A percentile compares a stretch with the other conserved stretches of the same genome.
phyloP scores from a whole-genome alignment of 352 stramenopile genomes.

The Pythium scleroteichum region DNA sequence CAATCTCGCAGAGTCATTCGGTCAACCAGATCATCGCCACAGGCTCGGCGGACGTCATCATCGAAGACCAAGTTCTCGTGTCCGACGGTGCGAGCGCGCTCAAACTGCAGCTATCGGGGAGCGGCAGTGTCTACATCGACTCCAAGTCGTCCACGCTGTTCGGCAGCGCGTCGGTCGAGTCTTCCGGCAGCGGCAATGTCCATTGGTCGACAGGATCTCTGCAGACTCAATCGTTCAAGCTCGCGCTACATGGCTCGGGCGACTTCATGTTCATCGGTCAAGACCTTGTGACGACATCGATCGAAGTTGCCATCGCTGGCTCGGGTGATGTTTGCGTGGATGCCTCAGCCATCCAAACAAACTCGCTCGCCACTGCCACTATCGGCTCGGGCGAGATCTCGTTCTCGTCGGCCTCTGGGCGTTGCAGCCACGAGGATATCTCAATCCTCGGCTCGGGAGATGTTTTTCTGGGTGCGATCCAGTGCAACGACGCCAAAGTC shows the following conservation, averaged over 20 bases:
- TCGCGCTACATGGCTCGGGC: slow-evolving; percentile 18
- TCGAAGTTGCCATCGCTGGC: slow-evolving; percentile 18
- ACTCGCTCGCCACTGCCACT: slow-evolving; percentile 2
- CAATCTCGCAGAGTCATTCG: slow-evolving; percentile 5
- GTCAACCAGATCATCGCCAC: slow-evolving; percentile 11
- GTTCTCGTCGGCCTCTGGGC: slow-evolving; percentile 10
- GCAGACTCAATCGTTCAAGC: slow-evolving; percentile 10
- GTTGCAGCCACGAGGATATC: slow-evolving; percentile 13
- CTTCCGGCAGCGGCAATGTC: slow-evolving; percentile 16
- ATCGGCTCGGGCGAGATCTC: slow-evolving; percentile 20
- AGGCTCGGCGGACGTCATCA: slow-evolving; percentile 19
- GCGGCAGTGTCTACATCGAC: slow-evolving; percentile 23
- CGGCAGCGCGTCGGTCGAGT: not conserved
- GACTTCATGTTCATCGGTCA: slow-evolving; percentile 13
- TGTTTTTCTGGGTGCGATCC: slow-evolving; percentile 8
- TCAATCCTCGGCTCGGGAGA: slow-evolving; percentile 20
- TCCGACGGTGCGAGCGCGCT: not conserved
- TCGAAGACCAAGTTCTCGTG: slow-evolving; percentile 25
- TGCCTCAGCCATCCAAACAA: slow-evolving; percentile 7
- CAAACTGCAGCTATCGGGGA: slow-evolving; percentile 14
- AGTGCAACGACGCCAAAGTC: slow-evolving; percentile 23
- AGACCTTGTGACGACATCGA: not conserved
- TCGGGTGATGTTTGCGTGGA: slow-evolving; percentile 24
- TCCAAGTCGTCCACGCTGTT: not conserved
- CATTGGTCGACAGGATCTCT: slow-evolving; percentile 7